Conservation (phyloP, 139 green algal species). For the Chlamydomonas incerta region DNA sequence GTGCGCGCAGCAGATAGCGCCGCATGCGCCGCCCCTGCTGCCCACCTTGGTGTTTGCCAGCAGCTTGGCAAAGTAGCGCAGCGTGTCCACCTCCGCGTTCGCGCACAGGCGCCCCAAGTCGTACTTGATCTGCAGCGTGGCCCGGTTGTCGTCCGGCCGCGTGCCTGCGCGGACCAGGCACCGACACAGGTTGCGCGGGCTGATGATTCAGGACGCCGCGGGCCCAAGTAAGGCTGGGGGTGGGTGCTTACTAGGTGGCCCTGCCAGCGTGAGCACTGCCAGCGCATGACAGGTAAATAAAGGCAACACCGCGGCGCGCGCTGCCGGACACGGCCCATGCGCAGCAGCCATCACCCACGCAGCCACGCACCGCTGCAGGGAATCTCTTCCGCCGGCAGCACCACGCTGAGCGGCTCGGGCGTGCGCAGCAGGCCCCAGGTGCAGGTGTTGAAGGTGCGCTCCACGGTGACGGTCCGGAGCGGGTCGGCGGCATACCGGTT, state of each 20-base stretch:
- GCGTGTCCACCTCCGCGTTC: not conserved
- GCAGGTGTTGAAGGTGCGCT: constrained; percentile 10
- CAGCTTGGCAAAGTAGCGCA: not conserved
- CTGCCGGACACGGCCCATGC: not conserved
- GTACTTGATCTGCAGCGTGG: not conserved
- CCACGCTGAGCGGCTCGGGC: not conserved
- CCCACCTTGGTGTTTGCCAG: not conserved
- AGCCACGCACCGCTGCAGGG: not conserved
- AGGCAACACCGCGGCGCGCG: too few species aligned
- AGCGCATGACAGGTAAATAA: too few species aligned
- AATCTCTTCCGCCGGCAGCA: not conserved
- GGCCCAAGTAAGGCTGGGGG: too few species aligned
- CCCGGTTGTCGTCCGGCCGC: not conserved
- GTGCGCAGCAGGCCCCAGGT: not conserved
- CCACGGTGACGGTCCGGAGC: not conserved
- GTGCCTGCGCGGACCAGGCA: not conserved
- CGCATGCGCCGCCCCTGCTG: too few species aligned
- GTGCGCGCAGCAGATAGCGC: too few species aligned
- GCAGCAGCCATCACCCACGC: not conserved
- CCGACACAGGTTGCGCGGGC: too few species aligned
- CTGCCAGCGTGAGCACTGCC: too few species aligned
- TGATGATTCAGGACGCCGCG: too few species aligned
- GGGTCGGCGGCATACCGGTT: not conserved
- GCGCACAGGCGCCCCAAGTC: not conserved
- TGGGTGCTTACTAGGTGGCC: too few species aligned